phyloP scores from a whole-genome alignment of 2,329 filamentous ascomycete species.

The Ceratocystis lukuohia region DNA sequence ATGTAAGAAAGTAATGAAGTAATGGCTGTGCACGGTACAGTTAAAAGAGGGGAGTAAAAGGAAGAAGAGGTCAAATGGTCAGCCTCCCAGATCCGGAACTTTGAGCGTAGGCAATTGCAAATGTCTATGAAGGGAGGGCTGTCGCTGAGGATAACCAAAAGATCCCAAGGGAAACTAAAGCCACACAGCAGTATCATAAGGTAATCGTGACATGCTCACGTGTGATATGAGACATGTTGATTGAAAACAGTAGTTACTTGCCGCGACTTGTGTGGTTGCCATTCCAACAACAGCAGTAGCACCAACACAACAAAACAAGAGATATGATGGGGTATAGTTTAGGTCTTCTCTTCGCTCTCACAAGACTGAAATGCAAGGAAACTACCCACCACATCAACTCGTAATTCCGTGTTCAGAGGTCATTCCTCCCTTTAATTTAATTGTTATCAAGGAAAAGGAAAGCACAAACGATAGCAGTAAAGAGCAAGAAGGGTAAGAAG shows the following conservation, averaged over 20 bases:
- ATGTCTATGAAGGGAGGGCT: too few species aligned
- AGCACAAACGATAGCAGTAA: background rate
- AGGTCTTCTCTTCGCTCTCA: background rate
- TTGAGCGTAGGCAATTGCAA: too few species aligned
- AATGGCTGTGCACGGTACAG: background rate
- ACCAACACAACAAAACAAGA: background rate
- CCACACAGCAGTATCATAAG: background rate
- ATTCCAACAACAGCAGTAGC: background rate
- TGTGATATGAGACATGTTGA: background rate
- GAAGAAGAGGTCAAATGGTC: too few species aligned
- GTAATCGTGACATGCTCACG: background rate
- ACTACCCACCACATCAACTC: background rate
- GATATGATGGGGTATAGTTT: background rate
- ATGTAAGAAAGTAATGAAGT: background rate
- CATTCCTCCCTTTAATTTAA: constrained; percentile 2
- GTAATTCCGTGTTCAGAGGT: background rate
- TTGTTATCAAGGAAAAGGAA: background rate
- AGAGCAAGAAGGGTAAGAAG: too few species aligned
- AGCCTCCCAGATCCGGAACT: too few species aligned
- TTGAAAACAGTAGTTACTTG: background rate
- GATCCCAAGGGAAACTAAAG: background rate
- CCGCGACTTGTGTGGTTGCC: background rate
- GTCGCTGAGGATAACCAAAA: too few species aligned
- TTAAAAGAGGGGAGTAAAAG: too few species aligned
- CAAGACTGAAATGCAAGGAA: background rate